Conservation (phyloP, 306 rosid species). For the Pyrus communis region DNA sequence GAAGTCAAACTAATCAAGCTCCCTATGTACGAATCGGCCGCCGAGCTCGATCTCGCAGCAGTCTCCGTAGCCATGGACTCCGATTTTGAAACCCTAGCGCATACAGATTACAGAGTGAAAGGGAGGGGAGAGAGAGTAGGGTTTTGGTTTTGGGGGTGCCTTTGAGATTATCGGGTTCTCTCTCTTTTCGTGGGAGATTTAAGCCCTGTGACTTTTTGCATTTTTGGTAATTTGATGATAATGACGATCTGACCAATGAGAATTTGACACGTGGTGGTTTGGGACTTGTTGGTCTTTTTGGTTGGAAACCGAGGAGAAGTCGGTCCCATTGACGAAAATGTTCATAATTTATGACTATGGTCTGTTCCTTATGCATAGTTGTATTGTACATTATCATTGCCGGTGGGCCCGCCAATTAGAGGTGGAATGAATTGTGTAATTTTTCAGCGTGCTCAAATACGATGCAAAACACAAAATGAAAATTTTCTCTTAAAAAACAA, state of each 20-base stretch:
- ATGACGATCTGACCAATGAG: background rate
- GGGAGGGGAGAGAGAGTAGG: constrained; percentile 28
- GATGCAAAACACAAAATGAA: too few relatives aligned
- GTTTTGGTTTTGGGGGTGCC: constrained; percentile 33
- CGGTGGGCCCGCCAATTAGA: background rate
- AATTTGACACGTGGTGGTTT: background rate
- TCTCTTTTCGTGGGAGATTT: background rate
- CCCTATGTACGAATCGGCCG: constrained; percentile 74
- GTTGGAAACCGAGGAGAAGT: constrained; percentile 4
- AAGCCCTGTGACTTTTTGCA: background rate
- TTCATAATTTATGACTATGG: background rate
- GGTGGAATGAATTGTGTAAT: too few relatives aligned
- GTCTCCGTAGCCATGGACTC: constrained; percentile 56
- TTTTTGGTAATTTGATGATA: background rate
- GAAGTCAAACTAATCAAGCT: constrained; percentile 80
- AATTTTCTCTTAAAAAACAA: too few relatives aligned
- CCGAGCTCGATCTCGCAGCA: constrained; percentile 53
- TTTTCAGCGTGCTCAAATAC: too few relatives aligned
- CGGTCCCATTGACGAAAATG: background rate
- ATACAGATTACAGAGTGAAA: constrained; percentile 8
- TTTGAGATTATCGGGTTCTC: constrained; percentile 15
- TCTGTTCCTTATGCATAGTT: background rate
- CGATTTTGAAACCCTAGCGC: constrained; percentile 13
- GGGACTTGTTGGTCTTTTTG: constrained; percentile 15
- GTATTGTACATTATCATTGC: background rate